Base-by-base conservation (phyloP, 495 filamentous ascomycete species). In the Aspergillus heteromorphus region DNA sequence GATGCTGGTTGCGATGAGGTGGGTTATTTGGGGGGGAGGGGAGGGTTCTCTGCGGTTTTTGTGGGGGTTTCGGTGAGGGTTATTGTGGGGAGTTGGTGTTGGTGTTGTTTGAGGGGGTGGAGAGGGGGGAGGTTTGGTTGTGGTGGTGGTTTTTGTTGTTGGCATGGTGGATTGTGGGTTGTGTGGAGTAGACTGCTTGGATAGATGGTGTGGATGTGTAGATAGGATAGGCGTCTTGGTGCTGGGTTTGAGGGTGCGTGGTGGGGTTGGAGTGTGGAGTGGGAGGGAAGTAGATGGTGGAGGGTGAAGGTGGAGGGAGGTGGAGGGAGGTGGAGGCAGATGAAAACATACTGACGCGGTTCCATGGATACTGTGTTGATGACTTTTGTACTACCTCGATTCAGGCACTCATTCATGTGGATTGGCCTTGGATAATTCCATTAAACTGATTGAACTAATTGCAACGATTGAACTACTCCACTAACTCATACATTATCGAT, bases 1-100 rank as follows among this genome's bases (percentile, higher is more conserved):
- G 48, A 89, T 71, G 36, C 77, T 79, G 65, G 81, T 73, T 11
- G 82, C 70, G 51, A 85, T 69, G 9, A 85, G 75, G 30, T 69
- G 69, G 53, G 69, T 59, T 34, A 54, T 62, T 29, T 40, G n/a
- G n/a, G n/a, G n/a, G n/a, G n/a, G n/a, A n/a, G n/a, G n/a, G n/a
- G n/a, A n/a, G n/a, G n/a, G n/a, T n/a, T n/a, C n/a, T n/a, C n/a
- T n/a, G n/a, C n/a, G n/a, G n/a, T 48, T 17, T 58, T 66, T 36
- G 48, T 56, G 8, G 56, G 41, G 18, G 56, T 19, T 27, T n/a
- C n/a, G 5, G 60, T 53, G 23, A 51, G 1, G 25, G 50, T 25
- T n/a, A 16, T 16, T 34, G 4, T 14, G 27, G 48, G 6, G 1
- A 30, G 6, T 6, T 34, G 23, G 23, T 3, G 23, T 3, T 7